Conservation (phyloP, 495 filamentous ascomycete genomes). For the Hypoxylon intermedium region DNA sequence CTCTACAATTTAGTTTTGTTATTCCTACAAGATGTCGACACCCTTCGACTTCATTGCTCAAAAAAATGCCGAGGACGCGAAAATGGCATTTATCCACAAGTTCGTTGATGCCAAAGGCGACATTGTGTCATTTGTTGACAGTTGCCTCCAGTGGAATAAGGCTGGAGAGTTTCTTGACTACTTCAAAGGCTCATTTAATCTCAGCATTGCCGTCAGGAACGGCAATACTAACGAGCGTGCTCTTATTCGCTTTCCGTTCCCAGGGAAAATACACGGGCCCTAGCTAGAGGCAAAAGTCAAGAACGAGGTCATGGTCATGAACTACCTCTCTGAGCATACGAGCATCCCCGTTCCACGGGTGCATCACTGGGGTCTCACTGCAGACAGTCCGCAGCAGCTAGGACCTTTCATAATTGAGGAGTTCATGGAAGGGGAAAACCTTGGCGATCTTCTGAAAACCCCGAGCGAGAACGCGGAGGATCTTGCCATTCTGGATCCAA, state of each 20-base stretch:
- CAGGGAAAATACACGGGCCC: constrained; percentile 30
- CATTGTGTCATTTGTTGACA: constrained; percentile 40
- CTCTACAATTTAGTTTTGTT: no score
- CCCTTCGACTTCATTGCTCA: constrained; percentile 26
- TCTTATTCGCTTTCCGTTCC: constrained; percentile 40
- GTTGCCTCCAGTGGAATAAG: constrained; percentile 21
- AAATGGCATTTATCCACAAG: constrained; percentile 28
- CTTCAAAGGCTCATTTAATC: constrained; percentile 45
- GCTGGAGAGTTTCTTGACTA: constrained; percentile 38
- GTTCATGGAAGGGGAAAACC: constrained; percentile 47
- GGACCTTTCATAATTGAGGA: constrained; percentile 58
- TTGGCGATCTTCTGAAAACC: constrained; percentile 44
- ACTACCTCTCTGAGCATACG: constrained; percentile 44
- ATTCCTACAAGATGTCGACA: constrained; percentile 4
- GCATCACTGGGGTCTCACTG: constrained; percentile 46
- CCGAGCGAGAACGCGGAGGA: constrained; percentile 40
- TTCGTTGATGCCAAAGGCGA: constrained; percentile 40
- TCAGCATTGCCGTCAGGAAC: constrained; percentile 35
- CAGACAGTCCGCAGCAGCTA: constrained; percentile 44
- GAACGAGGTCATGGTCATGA: constrained; percentile 50
- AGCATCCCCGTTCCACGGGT: constrained; percentile 53
- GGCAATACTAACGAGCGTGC: constrained; percentile 15
- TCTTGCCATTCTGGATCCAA: constrained; percentile 44
- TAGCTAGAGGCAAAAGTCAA: constrained; percentile 50
- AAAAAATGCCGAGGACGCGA: constrained; percentile 13